A percentile compares a stretch with the other conserved stretches of the same genome.
phyloP scores from a whole-genome alignment of 805 yeast species.

The Citeromyces nyonsensis region DNA sequence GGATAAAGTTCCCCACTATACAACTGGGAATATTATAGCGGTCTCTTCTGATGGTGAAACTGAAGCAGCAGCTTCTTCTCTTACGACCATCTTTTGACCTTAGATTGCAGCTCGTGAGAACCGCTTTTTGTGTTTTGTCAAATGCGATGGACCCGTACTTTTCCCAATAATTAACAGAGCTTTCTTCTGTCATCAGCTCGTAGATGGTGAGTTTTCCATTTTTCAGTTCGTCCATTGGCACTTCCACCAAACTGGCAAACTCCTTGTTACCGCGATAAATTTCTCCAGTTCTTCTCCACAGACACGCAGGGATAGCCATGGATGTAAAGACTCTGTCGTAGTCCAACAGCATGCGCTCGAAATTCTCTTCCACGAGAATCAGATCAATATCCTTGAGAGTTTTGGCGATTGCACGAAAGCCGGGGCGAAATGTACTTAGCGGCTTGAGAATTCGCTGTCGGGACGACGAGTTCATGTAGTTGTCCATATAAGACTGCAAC shows the following conservation, averaged over 20 bases:
- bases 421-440: constrained; percentile 74
- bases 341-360: constrained; percentile 84
- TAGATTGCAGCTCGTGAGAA: constrained; percentile 78
- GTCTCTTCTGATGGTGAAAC: constrained; percentile 87
- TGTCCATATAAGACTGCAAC: constrained; percentile 82
- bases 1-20: constrained; percentile 90
- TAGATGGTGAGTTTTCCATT: constrained; percentile 89
- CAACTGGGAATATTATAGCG: constrained; percentile 91
- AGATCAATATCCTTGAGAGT: constrained; percentile 83
- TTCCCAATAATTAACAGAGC: constrained; percentile 96
- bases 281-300: constrained; percentile 96
- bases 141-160: constrained; percentile 93
- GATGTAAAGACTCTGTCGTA: constrained; percentile 92
- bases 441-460: constrained; percentile 80
- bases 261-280: constrained; percentile 91
- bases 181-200: constrained; percentile 89
- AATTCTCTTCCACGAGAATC: constrained; percentile 83
- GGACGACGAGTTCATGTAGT: constrained; percentile 73
- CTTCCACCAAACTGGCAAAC: constrained; percentile 87
- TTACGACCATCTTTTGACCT: constrained; percentile 71
- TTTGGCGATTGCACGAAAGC: constrained; percentile 84
- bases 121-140: constrained; percentile 92
- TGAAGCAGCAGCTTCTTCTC: constrained; percentile 78
- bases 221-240: constrained; percentile 74
- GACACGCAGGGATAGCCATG: constrained; percentile 95